phyloP scores from a whole-genome alignment of 2,329 filamentous ascomycete species.

The Fusarium sp. region DNA sequence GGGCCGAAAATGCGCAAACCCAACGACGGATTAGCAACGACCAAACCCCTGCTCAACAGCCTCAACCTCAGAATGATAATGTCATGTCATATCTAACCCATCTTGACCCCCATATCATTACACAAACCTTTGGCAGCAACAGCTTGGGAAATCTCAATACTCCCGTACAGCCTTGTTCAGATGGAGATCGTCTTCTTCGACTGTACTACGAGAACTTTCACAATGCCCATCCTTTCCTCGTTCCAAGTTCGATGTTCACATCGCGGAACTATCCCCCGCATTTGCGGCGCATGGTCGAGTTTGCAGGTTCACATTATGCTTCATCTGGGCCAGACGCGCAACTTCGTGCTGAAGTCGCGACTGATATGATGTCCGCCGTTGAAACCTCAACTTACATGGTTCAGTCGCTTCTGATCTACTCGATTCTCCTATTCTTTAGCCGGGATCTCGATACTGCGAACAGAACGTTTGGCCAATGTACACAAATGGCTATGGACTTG shows the following conservation, averaged over 20 bases:
- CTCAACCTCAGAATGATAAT: not conserved
- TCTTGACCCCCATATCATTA: not conserved
- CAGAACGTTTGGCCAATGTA: slow-evolving; percentile 14
- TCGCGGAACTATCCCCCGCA: slow-evolving; percentile 11
- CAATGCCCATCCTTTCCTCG: slow-evolving; percentile 31
- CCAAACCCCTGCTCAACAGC: not conserved
- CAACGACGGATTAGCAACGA: not conserved
- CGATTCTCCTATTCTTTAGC: slow-evolving; percentile 8
- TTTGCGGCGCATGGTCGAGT: slow-evolving; percentile 31
- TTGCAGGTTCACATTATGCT: slow-evolving; percentile 32
- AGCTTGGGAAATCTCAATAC: not conserved
- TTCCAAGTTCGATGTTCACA: slow-evolving; percentile 26
- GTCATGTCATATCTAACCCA: slow-evolving; percentile 13
- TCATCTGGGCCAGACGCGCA: slow-evolving; percentile 12
- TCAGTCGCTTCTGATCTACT: slow-evolving; percentile 24
- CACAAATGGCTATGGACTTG: slow-evolving; percentile 27
- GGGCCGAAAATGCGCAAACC: not conserved
- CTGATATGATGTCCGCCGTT: slow-evolving; percentile 10
- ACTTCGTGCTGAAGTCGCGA: not conserved
- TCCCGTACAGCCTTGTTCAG: not conserved
- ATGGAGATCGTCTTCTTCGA: slow-evolving; percentile 28
- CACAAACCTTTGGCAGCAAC: not conserved
- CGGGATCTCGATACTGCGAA: slow-evolving; percentile 8
- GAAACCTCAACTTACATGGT: slow-evolving; percentile 24
- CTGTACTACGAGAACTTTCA: slow-evolving; percentile 39